Evolutionary conservation across 495 filamentous ascomycete genomes (phyloP), one percentile per base, ranked within the genome.

Genomic region (Niebla homalea): DNA sequence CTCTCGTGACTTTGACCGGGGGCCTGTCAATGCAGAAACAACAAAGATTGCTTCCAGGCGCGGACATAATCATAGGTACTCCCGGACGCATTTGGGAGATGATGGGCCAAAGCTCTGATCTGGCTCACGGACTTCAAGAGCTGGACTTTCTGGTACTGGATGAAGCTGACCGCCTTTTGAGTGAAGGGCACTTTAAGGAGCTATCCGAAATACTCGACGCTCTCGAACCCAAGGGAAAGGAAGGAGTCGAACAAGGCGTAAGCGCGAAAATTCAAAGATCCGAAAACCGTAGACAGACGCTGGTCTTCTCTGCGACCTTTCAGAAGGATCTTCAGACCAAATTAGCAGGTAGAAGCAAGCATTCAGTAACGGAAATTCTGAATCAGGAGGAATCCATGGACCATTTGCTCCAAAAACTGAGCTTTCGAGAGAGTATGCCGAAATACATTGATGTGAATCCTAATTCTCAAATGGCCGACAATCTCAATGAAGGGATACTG

Each of bases 241-340:
- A 70, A 35, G 66, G 62, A 12, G 74, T 74, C 20, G 62, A 65
- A 26, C 51, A 66, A 35, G 51, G 54, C 11, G 52, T 57, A 18
- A 53, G 67, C 12, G 57, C 65, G 23, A 44, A 46, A 19, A 57
- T 46, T 44, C 49, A 46, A 18, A 43, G 36, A 23, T 46, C 26
- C 36, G 40, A 53, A 12, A 54, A 60, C 29, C 58, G 67, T n/a
- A 74, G 87, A 21, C 92, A 98, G 62, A 97, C 89, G 1, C 75
- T 98, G 2, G 85, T 98, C 35, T 98, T 98, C 67, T 97, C 93
- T 0, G 92, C 92, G 3, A 98, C 92, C 0, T 95, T 98, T 67
- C 83, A 94, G 59, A 85, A 85, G 57, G 81, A 79, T 11, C 64
- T 98, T 46, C 89, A 96, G 60, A 83, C 89, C 58, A 96, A 94